Conservation (phyloP, 805 yeast species). For the Yarrowia sp. region DNA sequence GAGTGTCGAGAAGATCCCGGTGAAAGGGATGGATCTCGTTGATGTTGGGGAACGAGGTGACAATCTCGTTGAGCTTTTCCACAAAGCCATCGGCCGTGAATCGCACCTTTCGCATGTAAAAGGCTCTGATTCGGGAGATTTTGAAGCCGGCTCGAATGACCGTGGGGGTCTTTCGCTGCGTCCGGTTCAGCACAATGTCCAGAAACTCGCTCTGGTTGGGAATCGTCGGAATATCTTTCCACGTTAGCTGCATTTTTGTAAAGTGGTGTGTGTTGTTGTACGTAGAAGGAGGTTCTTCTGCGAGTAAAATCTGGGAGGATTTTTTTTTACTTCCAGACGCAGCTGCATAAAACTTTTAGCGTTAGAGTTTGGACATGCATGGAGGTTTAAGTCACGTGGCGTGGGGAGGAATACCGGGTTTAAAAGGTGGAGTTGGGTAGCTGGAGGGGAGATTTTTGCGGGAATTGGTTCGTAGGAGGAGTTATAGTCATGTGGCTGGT, state of each 20-base stretch:
- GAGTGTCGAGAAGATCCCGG: conserved; percentile 94
- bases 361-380: neutral
- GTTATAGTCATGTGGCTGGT: too few species aligned
- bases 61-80: conserved; percentile 83
- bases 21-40: conserved; percentile 98
- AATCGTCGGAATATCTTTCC: conserved; percentile 97
- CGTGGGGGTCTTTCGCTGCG: conserved; percentile 99
- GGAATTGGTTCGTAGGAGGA: too few species aligned
- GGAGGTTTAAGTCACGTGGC: neutral
- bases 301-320: too few species aligned
- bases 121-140: conserved; percentile 92
- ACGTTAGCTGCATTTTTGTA: conserved; percentile 78
- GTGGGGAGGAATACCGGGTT: too few species aligned
- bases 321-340: neutral
- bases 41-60: conserved; percentile 90
- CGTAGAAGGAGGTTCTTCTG: neutral
- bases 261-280: neutral
- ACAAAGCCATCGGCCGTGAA: conserved; percentile 94
- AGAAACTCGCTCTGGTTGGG: conserved; percentile 88
- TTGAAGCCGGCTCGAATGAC: conserved; percentile 95
- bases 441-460: too few species aligned
- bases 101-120: conserved; percentile 96
- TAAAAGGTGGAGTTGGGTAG: too few species aligned
- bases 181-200: conserved; percentile 94
- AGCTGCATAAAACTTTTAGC: conserved; percentile 10